Conservation (phyloP, 2,329 filamentous ascomycete genomes). For the Colletotrichum neosansevieriae region DNA sequence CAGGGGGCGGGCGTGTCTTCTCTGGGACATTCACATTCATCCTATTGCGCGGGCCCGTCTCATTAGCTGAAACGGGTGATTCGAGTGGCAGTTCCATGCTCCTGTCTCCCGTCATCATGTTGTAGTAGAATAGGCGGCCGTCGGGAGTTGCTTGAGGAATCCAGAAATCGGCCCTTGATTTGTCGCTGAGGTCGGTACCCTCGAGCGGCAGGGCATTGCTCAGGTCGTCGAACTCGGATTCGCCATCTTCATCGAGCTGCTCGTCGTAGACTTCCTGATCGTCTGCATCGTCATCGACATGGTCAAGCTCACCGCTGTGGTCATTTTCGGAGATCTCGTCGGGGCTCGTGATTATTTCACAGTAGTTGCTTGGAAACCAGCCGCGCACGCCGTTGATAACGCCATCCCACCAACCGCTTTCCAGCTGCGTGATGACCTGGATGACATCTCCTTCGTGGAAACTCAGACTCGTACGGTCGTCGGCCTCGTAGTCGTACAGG, state of each 20-base stretch:
- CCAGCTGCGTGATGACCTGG: conserved; percentile 92
- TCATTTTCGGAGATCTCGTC: conserved; percentile 77
- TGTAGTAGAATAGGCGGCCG: conserved; percentile 96
- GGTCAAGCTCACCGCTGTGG: conserved; percentile 66
- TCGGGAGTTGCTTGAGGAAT: conserved; percentile 97
- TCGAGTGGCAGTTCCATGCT: conserved; percentile 96
- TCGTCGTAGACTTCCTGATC: conserved; percentile 75
- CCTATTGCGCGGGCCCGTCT: conserved; percentile 88
- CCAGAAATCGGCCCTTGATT: conserved; percentile 96
- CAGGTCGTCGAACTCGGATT: conserved; percentile 69
- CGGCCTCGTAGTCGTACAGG: conserved; percentile 97
- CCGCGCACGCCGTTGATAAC: conserved; percentile 96
- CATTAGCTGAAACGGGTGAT: conserved; percentile 82
- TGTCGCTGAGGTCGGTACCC: conserved; percentile 69
- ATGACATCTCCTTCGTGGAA: conserved; percentile 98
- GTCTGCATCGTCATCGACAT: conserved; percentile 72
- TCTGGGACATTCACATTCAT: conserved; percentile 91
- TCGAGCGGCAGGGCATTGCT: conserved; percentile 75
- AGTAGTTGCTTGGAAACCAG: conserved; percentile 99
- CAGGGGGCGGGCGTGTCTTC: conserved; percentile 87
- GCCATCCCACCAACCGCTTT: conserved; percentile 99
- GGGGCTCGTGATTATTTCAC: conserved; percentile 82
- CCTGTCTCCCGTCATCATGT: conserved; percentile 94
- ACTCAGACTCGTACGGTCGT: conserved; percentile 95
- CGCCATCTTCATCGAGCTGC: conserved; percentile 75